Evolutionary conservation across 2,329 filamentous ascomycete species (phyloP).

Genomic region (Colletotrichum euphorbiae): DNA sequence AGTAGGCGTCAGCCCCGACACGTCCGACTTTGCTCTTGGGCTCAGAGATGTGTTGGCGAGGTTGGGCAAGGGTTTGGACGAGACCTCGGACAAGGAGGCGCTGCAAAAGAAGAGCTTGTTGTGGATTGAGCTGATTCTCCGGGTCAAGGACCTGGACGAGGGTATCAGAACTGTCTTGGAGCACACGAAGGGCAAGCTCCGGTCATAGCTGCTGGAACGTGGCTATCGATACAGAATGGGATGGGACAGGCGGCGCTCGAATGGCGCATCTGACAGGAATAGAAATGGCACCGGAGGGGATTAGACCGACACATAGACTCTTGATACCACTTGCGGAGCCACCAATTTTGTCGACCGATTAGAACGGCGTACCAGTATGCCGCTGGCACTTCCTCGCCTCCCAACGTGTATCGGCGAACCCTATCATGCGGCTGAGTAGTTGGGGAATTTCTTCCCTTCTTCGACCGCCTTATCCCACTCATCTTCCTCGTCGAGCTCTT

Average conservation of each 20-base stretch:
- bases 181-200: conserved; percentile 57
- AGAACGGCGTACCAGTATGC: neutral
- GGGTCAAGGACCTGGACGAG: conserved; percentile 63
- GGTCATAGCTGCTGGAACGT: conserved; percentile 34
- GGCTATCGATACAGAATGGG: conserved; percentile 15
- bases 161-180: conserved; percentile 67
- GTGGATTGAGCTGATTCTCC: conserved; percentile 68
- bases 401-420: too few relatives aligned
- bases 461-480: conserved; percentile 36
- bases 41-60: conserved; percentile 73
- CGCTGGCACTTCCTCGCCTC: too few relatives aligned
- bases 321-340: conserved; percentile 39
- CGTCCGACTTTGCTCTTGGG: conserved; percentile 78
- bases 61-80: conserved; percentile 64
- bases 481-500: conserved; percentile 26
- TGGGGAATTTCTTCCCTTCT: conserved; percentile 33
- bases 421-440: conserved; percentile 20
- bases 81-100: conserved; percentile 57
- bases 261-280: conserved; percentile 27
- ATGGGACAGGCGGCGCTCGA: conserved; percentile 18
- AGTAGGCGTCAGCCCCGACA: conserved; percentile 70
- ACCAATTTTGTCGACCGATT: conserved; percentile 20
- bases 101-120: conserved; percentile 61
- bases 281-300: conserved; percentile 29
- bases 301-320: conserved; percentile 18